Conservation (phyloP, 2,329 filamentous ascomycete species). For the Colletotrichum sojae region DNA sequence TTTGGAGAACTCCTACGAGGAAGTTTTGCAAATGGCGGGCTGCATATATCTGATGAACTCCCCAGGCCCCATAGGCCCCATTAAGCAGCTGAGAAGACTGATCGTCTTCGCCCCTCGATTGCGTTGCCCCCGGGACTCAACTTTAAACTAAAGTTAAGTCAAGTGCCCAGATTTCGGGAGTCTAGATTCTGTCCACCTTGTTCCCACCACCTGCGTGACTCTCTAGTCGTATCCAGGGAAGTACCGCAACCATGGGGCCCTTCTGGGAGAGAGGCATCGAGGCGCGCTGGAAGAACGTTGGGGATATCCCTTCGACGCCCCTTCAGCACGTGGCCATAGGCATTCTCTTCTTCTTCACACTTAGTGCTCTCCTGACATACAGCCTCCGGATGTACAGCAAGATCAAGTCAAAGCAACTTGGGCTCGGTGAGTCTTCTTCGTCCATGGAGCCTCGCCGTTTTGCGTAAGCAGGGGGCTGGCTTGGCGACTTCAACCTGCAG, state of each 20-base stretch:
- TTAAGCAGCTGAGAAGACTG: neutral
- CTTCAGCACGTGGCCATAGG: slow-evolving; percentile 49
- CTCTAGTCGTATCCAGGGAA: neutral
- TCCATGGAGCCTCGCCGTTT: neutral
- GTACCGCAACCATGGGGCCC: neutral
- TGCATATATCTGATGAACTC: slow-evolving; percentile 22
- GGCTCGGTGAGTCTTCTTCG: slow-evolving; percentile 14
- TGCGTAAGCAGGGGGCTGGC: too few relatives aligned
- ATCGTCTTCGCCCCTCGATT: slow-evolving; percentile 2
- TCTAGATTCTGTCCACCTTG: neutral
- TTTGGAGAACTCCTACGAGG: neutral
- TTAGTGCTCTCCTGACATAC: slow-evolving; percentile 45
- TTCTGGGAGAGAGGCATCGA: slow-evolving; percentile 13
- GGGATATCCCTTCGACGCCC: slow-evolving; percentile 49
- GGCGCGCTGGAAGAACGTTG: slow-evolving; percentile 41
- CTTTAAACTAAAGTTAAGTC: slow-evolving; percentile 5
- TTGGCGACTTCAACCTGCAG: neutral
- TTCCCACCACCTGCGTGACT: neutral
- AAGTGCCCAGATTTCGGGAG: slow-evolving; percentile 7
- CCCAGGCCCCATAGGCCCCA: slow-evolving; percentile 4
- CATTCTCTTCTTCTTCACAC: slow-evolving; percentile 51
- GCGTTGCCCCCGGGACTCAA: neutral
- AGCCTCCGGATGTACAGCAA: slow-evolving; percentile 45
- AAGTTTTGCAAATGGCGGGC: neutral
- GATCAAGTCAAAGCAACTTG: slow-evolving; percentile 13